Base-by-base conservation (phyloP, 148 eudicot genomes). In the Vaccinium myrtillus region DNA sequence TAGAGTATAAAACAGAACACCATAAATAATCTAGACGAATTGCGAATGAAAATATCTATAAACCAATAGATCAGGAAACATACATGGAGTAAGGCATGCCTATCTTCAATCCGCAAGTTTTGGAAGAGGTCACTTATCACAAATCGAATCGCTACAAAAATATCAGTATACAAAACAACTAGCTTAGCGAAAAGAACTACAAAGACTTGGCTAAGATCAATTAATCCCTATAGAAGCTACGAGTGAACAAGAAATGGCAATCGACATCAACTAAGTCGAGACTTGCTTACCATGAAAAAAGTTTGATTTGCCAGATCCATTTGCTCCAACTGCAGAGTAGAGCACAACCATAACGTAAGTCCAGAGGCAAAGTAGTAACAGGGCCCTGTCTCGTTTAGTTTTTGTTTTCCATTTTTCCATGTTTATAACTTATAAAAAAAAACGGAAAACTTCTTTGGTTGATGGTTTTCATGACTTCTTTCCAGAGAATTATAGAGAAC, bases 281-380 rank as follows among this genome's bases (percentile, higher is more conserved):
- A 74, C 70, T 48, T 14, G 12, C 90, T 82, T 86, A 97, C 99
- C 99, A 87, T 95, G 99, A 86, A 97, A 97, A 86, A 97, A 97
- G 87, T 95, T 97, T 25, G 99, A 97, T 89, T 97, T 97, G 75
- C 99, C 99, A 87, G 99, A 95, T 86, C 99, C 99, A 90, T 97
- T 97, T 27, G 99, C 99, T 75, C 99, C 99, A 90, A 97, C 98
- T 97, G 98, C 95, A 92, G 21, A 75, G 32, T 39, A 83, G 59
- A 75, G 19, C 78, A 80, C 13, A 30, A 16, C 43, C 32, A 13
- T 0, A 82, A 53, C 51, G 67, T 50, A 74, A 59, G 70, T 43
- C 13, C 21, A 54, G 27, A 63, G 75, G 49, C 51, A 78, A 10
- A 53, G 67, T 61, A 82, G 23, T 19, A 30, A 16, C 46, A 53